A percentile compares a stretch with the other conserved stretches of the same genome.
phyloP scores from a whole-genome alignment of 2,329 filamentous ascomycete genomes.

The Seiridium cupressi region DNA sequence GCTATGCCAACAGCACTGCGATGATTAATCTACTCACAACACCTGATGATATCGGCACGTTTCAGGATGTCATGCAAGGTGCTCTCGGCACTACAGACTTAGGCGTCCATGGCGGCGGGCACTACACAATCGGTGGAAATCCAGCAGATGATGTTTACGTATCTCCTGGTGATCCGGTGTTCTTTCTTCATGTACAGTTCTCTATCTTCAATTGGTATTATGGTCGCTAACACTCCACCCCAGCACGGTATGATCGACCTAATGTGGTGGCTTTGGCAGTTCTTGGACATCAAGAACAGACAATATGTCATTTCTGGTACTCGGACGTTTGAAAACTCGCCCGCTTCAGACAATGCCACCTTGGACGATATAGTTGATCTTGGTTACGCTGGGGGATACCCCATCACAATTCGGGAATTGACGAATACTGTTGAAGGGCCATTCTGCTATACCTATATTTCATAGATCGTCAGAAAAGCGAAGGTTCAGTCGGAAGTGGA shows the following conservation, averaged over 20 bases:
- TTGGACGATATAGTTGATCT: slow-evolving; percentile 20
- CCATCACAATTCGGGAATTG: slow-evolving; percentile 2
- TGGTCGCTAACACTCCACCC: background rate
- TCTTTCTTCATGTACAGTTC: slow-evolving; percentile 14
- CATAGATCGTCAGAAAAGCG: background rate
- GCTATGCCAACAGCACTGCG: slow-evolving; percentile 12
- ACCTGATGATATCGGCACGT: slow-evolving; percentile 14
- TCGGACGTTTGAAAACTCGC: slow-evolving; percentile 17
- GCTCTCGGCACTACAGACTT: slow-evolving; percentile 4
- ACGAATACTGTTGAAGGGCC: slow-evolving; percentile 5
- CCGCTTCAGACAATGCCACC: slow-evolving; percentile 18
- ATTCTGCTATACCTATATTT: slow-evolving; percentile 8
- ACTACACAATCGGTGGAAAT: slow-evolving; percentile 32
- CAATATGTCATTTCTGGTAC: slow-evolving; percentile 17
- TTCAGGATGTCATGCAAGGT: slow-evolving; percentile 9
- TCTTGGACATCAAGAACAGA: slow-evolving; percentile 15
- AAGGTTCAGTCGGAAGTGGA: too few relatives aligned
- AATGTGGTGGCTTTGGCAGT: slow-evolving; percentile 25
- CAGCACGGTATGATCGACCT: slow-evolving; percentile 17
- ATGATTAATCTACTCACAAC: slow-evolving; percentile 18
- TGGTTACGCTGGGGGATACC: slow-evolving; percentile 7
- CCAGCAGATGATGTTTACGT: slow-evolving; percentile 23
- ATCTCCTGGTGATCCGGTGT: slow-evolving; percentile 1
- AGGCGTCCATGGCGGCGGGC: slow-evolving; percentile 29
- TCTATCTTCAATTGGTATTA: too few relatives aligned